Base-by-base conservation (phyloP, 345 rosid genomes). In the Gossypioides kirkii region DNA sequence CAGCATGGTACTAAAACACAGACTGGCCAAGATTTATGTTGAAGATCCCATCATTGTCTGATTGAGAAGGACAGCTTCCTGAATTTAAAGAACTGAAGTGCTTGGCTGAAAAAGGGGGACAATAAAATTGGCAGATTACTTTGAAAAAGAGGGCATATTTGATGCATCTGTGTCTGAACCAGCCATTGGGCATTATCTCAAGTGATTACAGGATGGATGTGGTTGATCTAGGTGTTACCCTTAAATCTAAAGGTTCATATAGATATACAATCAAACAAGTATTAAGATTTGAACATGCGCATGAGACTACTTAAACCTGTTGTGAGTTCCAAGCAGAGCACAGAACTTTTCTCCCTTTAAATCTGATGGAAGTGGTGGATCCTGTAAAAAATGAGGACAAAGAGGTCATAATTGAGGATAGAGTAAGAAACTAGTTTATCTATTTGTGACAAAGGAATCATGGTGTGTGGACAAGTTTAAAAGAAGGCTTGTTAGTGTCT, bases 351-450 rank as follows among this genome's bases (percentile, higher is more conserved):
- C 84, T 67, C 99, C 99, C 77, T 84, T 89, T 53, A 88, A 83
- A 83, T 92, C 97, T 75, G 90, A 80, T 69, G 99, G 93, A 76
- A 95, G 87, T 77, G 98, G 93, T 46, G 92, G 94, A 62, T 95
- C 94, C 99, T 95, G 81, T 63, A 78, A 61, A 79, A 61, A 52
- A 67, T 54, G 69, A 56, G 77, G 50, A 0, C 41, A 17, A 20
- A 46, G 41, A 46, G 26, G n/a, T 18, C 54, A 54, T 43, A 54
- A 32, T 54, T 11, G 18, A 28, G 8, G 8, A 68, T 8, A 28
- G 8, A 68, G 11, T 49, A 49, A 62, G 67, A 9, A n/a, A 49
- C 72, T 68, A 68, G 42, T 68, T 26, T 9, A 68, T 49, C 59
- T 68, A 46, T 66, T 10, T 16, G 66, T 56, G 64, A 58, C 20